Conservation (phyloP, 352 stramenopile genomes). For the Pythium rishiriense region DNA sequence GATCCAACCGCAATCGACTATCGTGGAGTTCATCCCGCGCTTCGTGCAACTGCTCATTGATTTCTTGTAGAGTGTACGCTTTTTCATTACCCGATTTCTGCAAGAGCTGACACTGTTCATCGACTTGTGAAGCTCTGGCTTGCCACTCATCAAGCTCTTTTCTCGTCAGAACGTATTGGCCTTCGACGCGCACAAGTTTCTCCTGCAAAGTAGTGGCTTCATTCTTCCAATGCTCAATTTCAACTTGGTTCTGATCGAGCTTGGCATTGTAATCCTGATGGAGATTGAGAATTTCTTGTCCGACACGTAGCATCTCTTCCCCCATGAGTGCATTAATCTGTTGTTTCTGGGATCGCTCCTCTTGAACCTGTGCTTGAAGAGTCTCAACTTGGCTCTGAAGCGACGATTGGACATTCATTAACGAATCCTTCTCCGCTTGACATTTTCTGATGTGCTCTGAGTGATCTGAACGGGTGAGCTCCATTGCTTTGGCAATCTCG, state of each 20-base stretch:
- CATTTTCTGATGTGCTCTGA: conserved; percentile 44
- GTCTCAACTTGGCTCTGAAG: conserved; percentile 44
- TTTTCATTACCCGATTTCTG: conserved; percentile 51
- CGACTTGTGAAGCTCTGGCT: conserved; percentile 31
- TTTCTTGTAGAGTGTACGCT: conserved; percentile 49
- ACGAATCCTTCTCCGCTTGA: conserved; percentile 45
- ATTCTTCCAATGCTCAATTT: conserved; percentile 30
- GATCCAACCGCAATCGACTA: conserved; percentile 30
- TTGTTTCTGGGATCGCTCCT: conserved; percentile 63
- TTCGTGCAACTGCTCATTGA: conserved; percentile 56
- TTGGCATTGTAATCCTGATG: conserved; percentile 29
- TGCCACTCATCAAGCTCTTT: conserved; percentile 38
- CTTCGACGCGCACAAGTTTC: conserved; percentile 24
- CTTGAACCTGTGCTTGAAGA: conserved; percentile 30
- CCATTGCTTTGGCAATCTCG: conserved; percentile 22
- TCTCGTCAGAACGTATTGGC: conserved; percentile 15
- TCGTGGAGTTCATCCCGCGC: conserved; percentile 40
- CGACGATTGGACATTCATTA: conserved; percentile 31
- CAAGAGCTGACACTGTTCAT: conserved; percentile 45
- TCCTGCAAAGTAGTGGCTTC: conserved; percentile 25
- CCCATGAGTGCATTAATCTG: conserved; percentile 64
- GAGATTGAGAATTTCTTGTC: conserved; percentile 37
- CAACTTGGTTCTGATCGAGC: conserved; percentile 29
- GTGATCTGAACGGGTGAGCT: conserved; percentile 31
- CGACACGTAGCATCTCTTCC: conserved; percentile 47